Evolutionary conservation across 2,329 filamentous ascomycete genomes (phyloP).

Genomic region (Apiospora pterosperma): DNA sequence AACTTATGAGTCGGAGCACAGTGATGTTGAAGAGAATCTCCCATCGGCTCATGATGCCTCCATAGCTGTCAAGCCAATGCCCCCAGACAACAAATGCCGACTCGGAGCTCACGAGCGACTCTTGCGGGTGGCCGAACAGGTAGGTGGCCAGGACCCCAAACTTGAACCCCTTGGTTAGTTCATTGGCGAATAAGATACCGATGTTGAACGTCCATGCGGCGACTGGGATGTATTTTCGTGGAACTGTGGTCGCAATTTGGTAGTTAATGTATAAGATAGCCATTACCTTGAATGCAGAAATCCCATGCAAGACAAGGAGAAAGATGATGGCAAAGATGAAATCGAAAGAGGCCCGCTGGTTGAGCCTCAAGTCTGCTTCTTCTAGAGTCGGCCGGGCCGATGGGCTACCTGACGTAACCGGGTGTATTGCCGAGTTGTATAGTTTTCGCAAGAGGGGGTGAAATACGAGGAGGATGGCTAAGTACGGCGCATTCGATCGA

Average conservation of each 20-base stretch:
- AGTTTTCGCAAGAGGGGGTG: conserved; percentile 75
- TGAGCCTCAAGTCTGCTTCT: conserved; percentile 54
- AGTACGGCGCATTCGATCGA: conserved; percentile 79
- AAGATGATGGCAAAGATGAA: conserved; percentile 77
- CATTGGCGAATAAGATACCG: conserved; percentile 81
- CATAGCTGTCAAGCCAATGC: conserved; percentile 70
- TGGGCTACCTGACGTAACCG: conserved; percentile 25
- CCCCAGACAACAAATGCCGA: conserved; percentile 57
- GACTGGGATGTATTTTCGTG: conserved; percentile 65
- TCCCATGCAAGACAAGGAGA: conserved; percentile 74
- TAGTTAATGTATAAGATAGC: conserved; percentile 80
- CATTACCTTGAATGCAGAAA: conserved; percentile 80
- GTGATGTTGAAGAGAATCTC: conserved; percentile 98
- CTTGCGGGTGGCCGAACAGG: conserved; percentile 35
- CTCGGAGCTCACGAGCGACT: conserved; percentile 35
- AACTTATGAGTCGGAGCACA: conserved; percentile 87
- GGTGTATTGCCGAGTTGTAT: conserved; percentile 59
- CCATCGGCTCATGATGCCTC: conserved; percentile 86
- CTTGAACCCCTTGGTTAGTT: conserved; percentile 74
- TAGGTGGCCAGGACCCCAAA: conserved; percentile 60
- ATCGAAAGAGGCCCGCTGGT: conserved; percentile 78
- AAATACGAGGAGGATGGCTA: conserved; percentile 67
- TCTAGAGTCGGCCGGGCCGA: conserved; percentile 30
- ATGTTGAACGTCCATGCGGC: conserved; percentile 92
- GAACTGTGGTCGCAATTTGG: conserved; percentile 68